These are phyloP conservation scores for Chlorella ohadii DNA, from an alignment of 139 green algal genomes.

Conservation along the genomic window DNA sequence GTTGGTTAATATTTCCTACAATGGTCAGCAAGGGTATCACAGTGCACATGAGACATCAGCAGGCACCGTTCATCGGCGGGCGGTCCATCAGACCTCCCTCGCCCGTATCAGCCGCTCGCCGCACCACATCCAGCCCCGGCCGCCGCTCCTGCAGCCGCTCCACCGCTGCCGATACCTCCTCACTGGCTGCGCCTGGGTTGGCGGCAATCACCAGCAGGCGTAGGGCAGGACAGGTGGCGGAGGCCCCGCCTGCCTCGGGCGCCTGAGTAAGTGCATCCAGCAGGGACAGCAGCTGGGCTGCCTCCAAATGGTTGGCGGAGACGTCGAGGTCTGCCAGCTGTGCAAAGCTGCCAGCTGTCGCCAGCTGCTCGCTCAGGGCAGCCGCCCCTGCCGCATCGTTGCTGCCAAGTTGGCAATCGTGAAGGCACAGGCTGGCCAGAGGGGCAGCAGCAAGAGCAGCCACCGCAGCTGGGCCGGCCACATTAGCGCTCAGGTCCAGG, in stretches of 20 bases:
- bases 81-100: constrained; percentile 17
- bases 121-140: constrained; percentile 31
- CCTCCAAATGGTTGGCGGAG: constrained; percentile 36
- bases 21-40: no score
- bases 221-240: not conserved
- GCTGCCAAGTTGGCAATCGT: constrained; percentile 17
- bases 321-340: constrained; percentile 54
- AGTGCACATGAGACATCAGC: no score
- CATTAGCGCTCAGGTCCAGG: constrained; percentile 23
- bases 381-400: not conserved
- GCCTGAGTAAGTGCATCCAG: constrained; percentile 19
- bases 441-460: constrained; percentile 8
- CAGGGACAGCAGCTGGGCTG: constrained; percentile 21
- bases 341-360: not conserved
- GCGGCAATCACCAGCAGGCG: constrained; percentile 40
- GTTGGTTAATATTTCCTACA: no score
- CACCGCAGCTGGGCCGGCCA: not conserved
- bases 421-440: constrained; percentile 11
- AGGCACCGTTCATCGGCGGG: no score
- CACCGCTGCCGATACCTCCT: constrained; percentile 12
- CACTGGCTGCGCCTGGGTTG: constrained; percentile 30
- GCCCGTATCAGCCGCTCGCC: constrained; percentile 20
- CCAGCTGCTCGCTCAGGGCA: not conserved
- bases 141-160: constrained; percentile 24
- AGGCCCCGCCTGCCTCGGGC: not conserved